Evolutionary conservation across 495 filamentous ascomycete species (phyloP).

Genomic region (Penicillium subrubescens): DNA sequence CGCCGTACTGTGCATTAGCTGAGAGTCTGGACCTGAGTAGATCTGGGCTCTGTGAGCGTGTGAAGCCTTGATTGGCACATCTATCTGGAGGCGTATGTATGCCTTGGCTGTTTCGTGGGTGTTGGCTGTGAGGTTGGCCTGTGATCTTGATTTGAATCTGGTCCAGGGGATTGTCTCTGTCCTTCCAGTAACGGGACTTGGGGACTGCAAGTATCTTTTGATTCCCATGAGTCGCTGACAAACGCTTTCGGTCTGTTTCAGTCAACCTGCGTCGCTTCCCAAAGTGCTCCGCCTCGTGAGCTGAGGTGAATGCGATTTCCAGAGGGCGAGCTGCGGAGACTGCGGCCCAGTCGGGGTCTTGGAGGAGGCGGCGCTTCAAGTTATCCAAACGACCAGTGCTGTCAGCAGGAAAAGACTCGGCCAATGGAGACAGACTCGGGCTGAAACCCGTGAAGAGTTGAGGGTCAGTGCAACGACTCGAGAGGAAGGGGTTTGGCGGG

Average conservation of each 20-base stretch:
- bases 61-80: neutral
- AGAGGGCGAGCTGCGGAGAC: conserved; percentile 38
- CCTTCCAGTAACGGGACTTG: neutral
- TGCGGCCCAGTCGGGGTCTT: conserved; percentile 41
- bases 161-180: conserved; percentile 11
- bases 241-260: conserved; percentile 31
- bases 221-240: conserved; percentile 16
- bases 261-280: conserved; percentile 44
- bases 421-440: neutral
- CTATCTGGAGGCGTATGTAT: neutral
- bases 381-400: conserved; percentile 18
- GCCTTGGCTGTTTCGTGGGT: conserved; percentile 3
- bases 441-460: neutral
- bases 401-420: neutral
- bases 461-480: conserved; percentile 12
- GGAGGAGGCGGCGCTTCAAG: conserved; percentile 37
- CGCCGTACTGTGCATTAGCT: neutral
- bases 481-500: neutral
- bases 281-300: conserved; percentile 35
- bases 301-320: conserved; percentile 32
- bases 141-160: conserved; percentile 34
- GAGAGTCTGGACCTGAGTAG: conserved; percentile 2
- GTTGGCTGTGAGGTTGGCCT: conserved; percentile 17
- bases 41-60: neutral
- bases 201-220: neutral